Evolutionary conservation across 208 protist genomes (phyloP), one percentile per base, ranked within the genome.

Genomic region (Borovskyia barvae): DNA sequence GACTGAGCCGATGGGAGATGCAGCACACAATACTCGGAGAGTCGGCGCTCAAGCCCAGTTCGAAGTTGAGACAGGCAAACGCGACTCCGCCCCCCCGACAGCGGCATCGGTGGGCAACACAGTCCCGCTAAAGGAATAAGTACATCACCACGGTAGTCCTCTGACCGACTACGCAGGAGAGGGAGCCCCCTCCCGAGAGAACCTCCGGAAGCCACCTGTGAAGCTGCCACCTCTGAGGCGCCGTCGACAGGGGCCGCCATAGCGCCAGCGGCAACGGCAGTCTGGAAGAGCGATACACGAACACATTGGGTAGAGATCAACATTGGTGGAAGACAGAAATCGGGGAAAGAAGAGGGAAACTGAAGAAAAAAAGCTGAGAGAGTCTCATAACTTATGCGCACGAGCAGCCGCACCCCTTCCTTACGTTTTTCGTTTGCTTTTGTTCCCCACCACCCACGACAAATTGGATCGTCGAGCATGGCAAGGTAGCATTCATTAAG

Each of bases 1-100:
- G 49, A 15, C 0, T 11, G 41, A 5, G 25, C 2, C 5, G 15
- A n/a, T 3, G 62, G 68, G n/a, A 56, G 43, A 41, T 88, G 75
- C 15, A 82, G 15, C 9, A 85, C 52, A 35, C 55, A 77, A 46
- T 82, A 82, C 39, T 49, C 25, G 17, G 74, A 82, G 0, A 90
- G 60, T 3, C 83, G 66, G 19, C 60, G 41, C 39, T 81, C 73
- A 19, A 90, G 17, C 0, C 53, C 67, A 0, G 8, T 28, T 1
- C 65, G 46, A 8, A 83, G 64, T 5, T 79, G 49, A 19, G 24
- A 47, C 7, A 46, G 24, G 5, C n/a, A 0, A 7, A 4, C 25
- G n/a, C 30, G n/a, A 3, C 25, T 12, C 0, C 17, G 4, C 6
- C 11, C 7, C 36, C 8, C 26, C 9, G 19, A 11, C 64, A n/a